phyloP scores from a whole-genome alignment of 2,329 filamentous ascomycete genomes.

The Calonectria multiphialidica region DNA sequence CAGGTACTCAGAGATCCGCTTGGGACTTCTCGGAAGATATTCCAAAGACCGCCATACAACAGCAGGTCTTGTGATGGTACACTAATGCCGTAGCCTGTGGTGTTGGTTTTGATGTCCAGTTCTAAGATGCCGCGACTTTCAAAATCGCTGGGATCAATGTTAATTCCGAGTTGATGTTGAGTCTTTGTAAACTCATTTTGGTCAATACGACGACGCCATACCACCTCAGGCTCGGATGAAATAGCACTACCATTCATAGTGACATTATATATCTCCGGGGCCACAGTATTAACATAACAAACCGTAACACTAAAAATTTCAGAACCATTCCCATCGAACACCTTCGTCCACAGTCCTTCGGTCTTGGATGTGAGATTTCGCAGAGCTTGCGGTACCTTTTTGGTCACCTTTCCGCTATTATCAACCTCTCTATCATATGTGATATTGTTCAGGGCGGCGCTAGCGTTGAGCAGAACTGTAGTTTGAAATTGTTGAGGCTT shows the following conservation, averaged over 20 bases:
- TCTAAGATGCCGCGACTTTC: slow-evolving; percentile 6
- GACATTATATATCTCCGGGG: slow-evolving; percentile 8
- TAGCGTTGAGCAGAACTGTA: slow-evolving; percentile 3
- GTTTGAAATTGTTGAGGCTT: slow-evolving; percentile 10
- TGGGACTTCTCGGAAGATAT: neutral
- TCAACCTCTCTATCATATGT: neutral
- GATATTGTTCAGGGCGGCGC: slow-evolving; percentile 9
- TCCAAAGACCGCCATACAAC: neutral
- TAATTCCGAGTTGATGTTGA: neutral
- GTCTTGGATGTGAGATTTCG: neutral
- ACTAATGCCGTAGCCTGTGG: neutral
- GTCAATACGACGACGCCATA: neutral
- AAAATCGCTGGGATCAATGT: fast-evolving
- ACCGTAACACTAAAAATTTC: neutral
- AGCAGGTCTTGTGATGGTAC: fast-evolving
- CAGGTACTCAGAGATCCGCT: neutral
- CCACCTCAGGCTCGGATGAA: neutral
- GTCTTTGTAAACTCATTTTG: neutral
- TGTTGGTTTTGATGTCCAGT: neutral
- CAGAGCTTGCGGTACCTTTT: neutral
- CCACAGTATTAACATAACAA: neutral
- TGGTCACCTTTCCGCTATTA: neutral
- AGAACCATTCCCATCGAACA: fast-evolving
- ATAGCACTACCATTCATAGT: slow-evolving; percentile 17
- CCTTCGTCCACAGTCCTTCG: neutral